These are phyloP conservation scores for Physaria fendleri DNA, from an alignment of 345 rosid genomes.

Conservation along the genomic window DNA sequence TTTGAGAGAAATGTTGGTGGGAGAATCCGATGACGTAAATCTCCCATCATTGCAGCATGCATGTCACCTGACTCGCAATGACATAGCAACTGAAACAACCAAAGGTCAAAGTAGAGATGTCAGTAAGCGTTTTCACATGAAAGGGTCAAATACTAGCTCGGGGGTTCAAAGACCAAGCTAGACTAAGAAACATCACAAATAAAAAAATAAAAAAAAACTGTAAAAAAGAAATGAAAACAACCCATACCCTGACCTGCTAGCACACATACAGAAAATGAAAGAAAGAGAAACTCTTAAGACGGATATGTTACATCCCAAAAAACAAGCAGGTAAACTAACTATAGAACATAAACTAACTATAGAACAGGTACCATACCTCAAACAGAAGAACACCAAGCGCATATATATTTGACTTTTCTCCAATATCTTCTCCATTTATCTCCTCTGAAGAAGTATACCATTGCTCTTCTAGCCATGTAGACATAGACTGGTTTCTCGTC, in stretches of 20 bases:
- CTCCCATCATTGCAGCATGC: slow-evolving; percentile 45
- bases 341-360: background rate
- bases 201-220: background rate
- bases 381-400: slow-evolving; percentile 73
- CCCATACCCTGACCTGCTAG: background rate
- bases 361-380: slow-evolving; percentile 42
- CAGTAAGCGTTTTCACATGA: background rate
- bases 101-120: slow-evolving; percentile 27
- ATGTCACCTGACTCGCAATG: slow-evolving; percentile 45
- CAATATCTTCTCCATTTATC: slow-evolving; percentile 34
- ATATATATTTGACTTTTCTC: slow-evolving; percentile 55
- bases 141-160: background rate
- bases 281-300: background rate
- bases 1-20: slow-evolving; percentile 60
- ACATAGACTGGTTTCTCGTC: slow-evolving; percentile 25
- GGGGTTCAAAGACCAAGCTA: slow-evolving; percentile 2
- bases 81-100: slow-evolving; percentile 51
- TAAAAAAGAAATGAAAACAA: background rate
- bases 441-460: slow-evolving; percentile 71
- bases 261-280: slow-evolving; percentile 4
- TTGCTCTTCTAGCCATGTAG: slow-evolving; percentile 46
- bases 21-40: slow-evolving; percentile 54
- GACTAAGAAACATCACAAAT: background rate
- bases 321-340: background rate
- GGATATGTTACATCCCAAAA: background rate